Percentiles rank a stretch among this genome's conserved stretches.
phyloP scores from a whole-genome alignment of 1,284 basidiomycete genomes.

The Boletus semigastroideus region DNA sequence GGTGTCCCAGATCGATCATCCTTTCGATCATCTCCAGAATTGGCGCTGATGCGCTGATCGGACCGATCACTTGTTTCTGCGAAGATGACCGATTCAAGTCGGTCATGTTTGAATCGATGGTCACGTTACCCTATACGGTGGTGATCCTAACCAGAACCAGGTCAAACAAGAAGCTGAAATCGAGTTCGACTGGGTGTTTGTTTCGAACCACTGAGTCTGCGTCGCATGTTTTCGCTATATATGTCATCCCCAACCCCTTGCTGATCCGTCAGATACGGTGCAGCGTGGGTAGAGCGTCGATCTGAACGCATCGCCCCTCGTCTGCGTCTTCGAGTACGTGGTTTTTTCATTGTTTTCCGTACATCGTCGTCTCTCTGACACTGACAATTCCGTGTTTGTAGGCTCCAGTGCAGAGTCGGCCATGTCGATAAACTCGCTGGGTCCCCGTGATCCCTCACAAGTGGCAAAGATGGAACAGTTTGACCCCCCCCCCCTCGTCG shows the following conservation, averaged over 20 bases:
- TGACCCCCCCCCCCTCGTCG: constrained; percentile 38
- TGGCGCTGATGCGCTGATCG: constrained; percentile 87
- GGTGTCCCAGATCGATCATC: constrained; percentile 63
- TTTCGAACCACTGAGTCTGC: constrained; percentile 83
- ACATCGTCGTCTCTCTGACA: background rate
- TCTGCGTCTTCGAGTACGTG: constrained; percentile 56
- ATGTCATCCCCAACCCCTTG: background rate
- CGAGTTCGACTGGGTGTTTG: constrained; percentile 98
- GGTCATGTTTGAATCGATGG: constrained; percentile 78
- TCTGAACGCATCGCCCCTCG: constrained; percentile 51
- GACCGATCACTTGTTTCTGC: constrained; percentile 80
- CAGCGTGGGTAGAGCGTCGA: constrained; percentile 66
- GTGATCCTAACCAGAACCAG: constrained; percentile 25
- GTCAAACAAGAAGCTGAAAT: constrained; percentile 75
- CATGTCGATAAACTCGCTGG: constrained; percentile 78
- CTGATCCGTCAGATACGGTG: constrained; percentile 35
- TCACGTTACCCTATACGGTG: constrained; percentile 49
- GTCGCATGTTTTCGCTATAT: constrained; percentile 7
- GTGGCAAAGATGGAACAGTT: constrained; percentile 74
- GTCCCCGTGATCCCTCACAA: constrained; percentile 79
- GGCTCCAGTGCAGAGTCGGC: constrained; percentile 76
- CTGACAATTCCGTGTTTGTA: constrained; percentile 18
- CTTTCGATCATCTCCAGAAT: constrained; percentile 84
- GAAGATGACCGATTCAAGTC: constrained; percentile 92
- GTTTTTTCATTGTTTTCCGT: too few species aligned